phyloP scores from a whole-genome alignment of 352 stramenopile species.

The Globisporangium middletonii region DNA sequence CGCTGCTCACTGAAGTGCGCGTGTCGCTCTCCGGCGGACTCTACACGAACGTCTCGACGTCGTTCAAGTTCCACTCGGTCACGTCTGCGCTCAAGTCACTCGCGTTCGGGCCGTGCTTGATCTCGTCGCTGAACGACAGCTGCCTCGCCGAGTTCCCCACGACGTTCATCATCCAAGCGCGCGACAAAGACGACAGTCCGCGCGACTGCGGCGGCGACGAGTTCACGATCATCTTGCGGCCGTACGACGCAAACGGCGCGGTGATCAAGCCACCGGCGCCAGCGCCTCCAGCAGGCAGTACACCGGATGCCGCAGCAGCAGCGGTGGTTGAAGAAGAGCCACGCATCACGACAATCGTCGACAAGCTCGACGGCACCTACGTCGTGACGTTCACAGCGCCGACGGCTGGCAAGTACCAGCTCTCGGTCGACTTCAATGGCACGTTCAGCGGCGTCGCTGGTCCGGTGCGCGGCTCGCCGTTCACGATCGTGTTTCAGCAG shows the following conservation, averaged over 20 bases:
- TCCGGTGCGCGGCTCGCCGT: conserved; percentile 92
- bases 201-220: conserved; percentile 94
- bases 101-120: conserved; percentile 91
- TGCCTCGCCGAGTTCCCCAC: conserved; percentile 70
- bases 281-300: not conserved
- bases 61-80: conserved; percentile 93
- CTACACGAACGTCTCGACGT: conserved; percentile 89
- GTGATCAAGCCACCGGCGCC: not conserved
- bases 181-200: conserved; percentile 85
- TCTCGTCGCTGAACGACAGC: conserved; percentile 52
- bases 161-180: conserved; percentile 89
- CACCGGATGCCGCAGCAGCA: not conserved
- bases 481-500: conserved; percentile 49
- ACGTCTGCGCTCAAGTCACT: conserved; percentile 88
- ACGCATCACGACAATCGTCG: conserved; percentile 40
- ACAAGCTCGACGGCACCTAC: conserved; percentile 94
- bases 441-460: conserved; percentile 92
- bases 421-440: conserved; percentile 89
- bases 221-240: conserved; percentile 77
- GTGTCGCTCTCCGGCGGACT: conserved; percentile 87
- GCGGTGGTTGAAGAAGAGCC: conserved; percentile 18
- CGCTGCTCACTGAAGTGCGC: conserved; percentile 84
- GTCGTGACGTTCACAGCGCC: conserved; percentile 87
- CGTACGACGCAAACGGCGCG: conserved; percentile 18
- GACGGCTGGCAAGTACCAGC: conserved; percentile 71